Base-by-base conservation (phyloP, 2,329 filamentous ascomycete species). In the Fusarium chuoi region DNA sequence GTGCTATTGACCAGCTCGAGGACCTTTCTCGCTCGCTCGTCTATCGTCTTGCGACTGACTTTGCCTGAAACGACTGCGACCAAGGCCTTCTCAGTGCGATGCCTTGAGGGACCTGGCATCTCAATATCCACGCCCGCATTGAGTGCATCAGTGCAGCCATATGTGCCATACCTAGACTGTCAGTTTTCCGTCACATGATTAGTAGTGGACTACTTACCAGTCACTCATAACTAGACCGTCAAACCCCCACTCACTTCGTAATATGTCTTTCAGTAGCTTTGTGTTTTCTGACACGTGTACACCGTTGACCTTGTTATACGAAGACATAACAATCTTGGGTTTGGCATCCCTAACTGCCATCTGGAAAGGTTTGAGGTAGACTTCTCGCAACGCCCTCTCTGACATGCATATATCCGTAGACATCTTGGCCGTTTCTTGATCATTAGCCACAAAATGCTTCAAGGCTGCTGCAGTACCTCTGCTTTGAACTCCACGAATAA, bases 341-440 rank as follows among this genome's bases (percentile, higher is more conserved):
- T 87, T 86, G 14, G 86, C 86, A 33, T 90, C 86, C 24, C 87
- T 83, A 65, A 91, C 83, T 0, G 88, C 89, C 66, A 91, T 85
- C 78, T 91, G 88, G 70, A 92, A 92, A 0, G 90, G 90, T 78
- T 88, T 84, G 7, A 92, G 83, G 71, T 92, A 92, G 22, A 92
- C 88, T 77, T 92, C 90, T 24, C 90, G 84, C 62, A 91, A 78
- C 2, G 89, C 88, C 55, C 89, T 83, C 65, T 90, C 85, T 3
- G 84, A 82, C 51, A 88, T 82, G 26, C 85, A 77, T 33, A 84
- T 83, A 78, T 88, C 82, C 30, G 85, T 83, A 0, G 82, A 82
- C 70, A 86, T 84, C n/a, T 87, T 84, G 62, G 85, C 84, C 59
- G 70, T 74, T 33, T 89, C 87, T 71, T 87, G 84, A 65, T 89